Evolutionary conservation across 192 early-diverging fungal species (phyloP).

Genomic region (Entophlyctis luteolus): DNA sequence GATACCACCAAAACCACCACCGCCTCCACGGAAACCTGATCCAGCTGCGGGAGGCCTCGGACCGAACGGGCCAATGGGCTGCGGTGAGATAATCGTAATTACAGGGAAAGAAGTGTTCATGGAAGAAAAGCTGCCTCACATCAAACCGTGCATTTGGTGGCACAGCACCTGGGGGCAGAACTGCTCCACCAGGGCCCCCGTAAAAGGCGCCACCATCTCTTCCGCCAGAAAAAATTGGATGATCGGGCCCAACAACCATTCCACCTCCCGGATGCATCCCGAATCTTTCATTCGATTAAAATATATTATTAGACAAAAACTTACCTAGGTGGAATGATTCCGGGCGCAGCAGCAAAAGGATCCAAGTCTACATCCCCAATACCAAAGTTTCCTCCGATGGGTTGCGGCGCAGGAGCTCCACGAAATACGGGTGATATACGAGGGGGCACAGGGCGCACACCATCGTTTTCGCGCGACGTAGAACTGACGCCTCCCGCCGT

Average conservation of each 20-base stretch:
- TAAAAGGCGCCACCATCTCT: conserved; percentile 44
- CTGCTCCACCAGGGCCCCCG: conserved; percentile 45
- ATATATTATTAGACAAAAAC: not conserved
- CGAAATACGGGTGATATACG: not conserved
- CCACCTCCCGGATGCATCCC: conserved; percentile 63
- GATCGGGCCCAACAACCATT: conserved; percentile 82
- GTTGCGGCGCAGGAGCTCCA: not conserved
- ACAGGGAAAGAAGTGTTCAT: not conserved
- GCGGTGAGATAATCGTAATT: not conserved
- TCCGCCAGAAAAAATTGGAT: conserved; percentile 76
- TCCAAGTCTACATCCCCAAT: conserved; percentile 63
- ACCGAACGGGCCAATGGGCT: conserved; percentile 79
- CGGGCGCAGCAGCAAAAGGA: conserved; percentile 50
- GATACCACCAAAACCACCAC: conserved; percentile 24
- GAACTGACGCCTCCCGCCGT: not conserved
- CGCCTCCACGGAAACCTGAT: conserved; percentile 28
- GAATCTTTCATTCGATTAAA: conserved; percentile 27
- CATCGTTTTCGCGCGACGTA: not conserved
- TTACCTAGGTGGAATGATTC: conserved; percentile 47
- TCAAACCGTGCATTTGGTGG: conserved; percentile 84
- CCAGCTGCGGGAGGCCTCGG: conserved; percentile 30
- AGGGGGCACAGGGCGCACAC: not conserved
- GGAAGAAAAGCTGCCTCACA: not conserved
- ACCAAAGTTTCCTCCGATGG: not conserved
- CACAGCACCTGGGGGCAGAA: conserved; percentile 41